These are phyloP conservation scores for Acanthamoeba royreba DNA, from an alignment of 208 protist genomes.

Conservation along the genomic window DNA sequence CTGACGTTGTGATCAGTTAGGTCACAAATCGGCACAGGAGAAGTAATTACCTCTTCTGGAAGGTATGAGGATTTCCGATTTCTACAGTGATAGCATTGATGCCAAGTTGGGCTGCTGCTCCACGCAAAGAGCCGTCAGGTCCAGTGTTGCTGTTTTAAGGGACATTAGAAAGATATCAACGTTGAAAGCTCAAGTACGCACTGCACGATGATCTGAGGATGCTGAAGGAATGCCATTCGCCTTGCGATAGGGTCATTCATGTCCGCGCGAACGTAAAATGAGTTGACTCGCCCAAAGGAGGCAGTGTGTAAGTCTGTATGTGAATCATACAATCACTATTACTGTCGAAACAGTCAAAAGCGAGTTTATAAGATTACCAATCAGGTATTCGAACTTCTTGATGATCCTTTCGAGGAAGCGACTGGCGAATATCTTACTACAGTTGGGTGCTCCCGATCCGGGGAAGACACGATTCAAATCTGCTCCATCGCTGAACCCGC, in stretches of 20 bases:
- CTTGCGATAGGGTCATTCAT: constrained; percentile 56
- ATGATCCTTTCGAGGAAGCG: constrained; percentile 53
- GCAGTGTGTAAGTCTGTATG: constrained; percentile 60
- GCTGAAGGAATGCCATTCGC: constrained; percentile 61
- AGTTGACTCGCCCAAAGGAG: constrained; percentile 59
- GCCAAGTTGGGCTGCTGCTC: constrained; percentile 22
- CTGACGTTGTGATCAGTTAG: too few species aligned
- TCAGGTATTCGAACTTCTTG: constrained; percentile 60
- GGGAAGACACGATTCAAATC: constrained; percentile 68
- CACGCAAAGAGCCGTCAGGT: constrained; percentile 62
- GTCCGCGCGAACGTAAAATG: constrained; percentile 66
- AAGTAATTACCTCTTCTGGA: constrained; percentile 53
- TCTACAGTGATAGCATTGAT: constrained; percentile 68
- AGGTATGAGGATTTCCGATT: constrained; percentile 57
- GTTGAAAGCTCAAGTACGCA: too few species aligned
- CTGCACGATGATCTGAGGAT: constrained; percentile 67
- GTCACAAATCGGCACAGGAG: too few species aligned
- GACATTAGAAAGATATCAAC: too few species aligned
- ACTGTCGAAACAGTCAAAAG: not conserved
- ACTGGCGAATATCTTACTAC: constrained; percentile 51
- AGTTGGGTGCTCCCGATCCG: constrained; percentile 43
- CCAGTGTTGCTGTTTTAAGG: constrained; percentile 70
- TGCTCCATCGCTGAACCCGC: constrained; percentile 52
- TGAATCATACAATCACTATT: not conserved
- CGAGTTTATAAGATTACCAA: not conserved